Base-by-base conservation (phyloP, 2,329 filamentous ascomycete species). In the Xylariaceae sp. region DNA sequence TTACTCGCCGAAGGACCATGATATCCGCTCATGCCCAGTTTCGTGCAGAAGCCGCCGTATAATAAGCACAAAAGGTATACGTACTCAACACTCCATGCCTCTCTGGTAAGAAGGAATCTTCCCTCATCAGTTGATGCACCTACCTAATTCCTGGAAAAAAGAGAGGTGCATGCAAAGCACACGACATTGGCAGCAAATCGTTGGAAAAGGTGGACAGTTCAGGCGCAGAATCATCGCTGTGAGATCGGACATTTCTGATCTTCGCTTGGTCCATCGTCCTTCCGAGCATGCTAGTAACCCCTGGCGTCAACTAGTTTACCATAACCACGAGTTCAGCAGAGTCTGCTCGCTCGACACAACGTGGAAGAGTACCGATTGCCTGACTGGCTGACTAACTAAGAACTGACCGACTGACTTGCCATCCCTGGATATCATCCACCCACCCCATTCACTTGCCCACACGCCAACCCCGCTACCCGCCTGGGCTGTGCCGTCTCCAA, bases 1-100 rank as follows among this genome's bases (percentile, higher is more conserved):
- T 60, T 62, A 62, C 62, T 65, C 63, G 69, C 67, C 70, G 63
- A 58, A 50, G 45, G 45, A 48, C 45, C 45, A 30, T 30, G 45
- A n/a, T 15, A 13, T 18, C 18, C 18, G 30, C 17, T 58, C 50
- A 30, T 30, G 23, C 58, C 57, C 50, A 63, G 54, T 51, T 53
- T 56, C 72, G 68, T 73, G 71, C 72, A 71, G 47, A 18, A 15
- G 71, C 71, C 66, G 67, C 67, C 67, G 66, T 75, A 76, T 74
- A 75, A 75, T 76, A 70, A 64, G 64, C 66, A 70, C 74, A 76
- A 76, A 76, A 72, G 37, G 10, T 77, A 73, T 75, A 75, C 74
- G 67, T 73, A 70, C 72, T 71, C 73, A 72, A 71, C 68, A 70
- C 69, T 73, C 69, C 67, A 76, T 76, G 76, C 76, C 76, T 70